Evolutionary conservation across 306 rosid genomes (phyloP), one percentile per base, ranked within the genome.

Genomic region (Betula pendula): DNA sequence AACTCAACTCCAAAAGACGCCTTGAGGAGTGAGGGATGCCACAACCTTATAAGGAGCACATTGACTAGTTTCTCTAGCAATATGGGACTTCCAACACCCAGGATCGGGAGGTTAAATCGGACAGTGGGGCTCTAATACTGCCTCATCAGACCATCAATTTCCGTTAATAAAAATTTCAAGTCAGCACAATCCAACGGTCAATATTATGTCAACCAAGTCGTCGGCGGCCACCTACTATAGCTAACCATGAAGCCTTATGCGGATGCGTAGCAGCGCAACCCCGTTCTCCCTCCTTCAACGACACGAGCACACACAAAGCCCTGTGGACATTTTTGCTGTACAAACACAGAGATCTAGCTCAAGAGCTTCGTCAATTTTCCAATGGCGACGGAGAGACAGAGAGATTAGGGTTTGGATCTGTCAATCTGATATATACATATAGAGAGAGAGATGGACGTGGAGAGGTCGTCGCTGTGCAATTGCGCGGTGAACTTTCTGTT

Each of bases 381-480:
- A 75, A 90, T 87, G 92, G 71, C 80, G 81, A 82, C 19, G 1
- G 50, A 43, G 65, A 80, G 80, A 77, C 50, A 42, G 1, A 55
- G 27, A 35, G 12, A 24, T 75, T 68, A 81, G 84, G 45, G 79
- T 83, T 33, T 83, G 75, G 65, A 80, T 79, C 72, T 72, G 48
- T 50, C 71, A 43, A 73, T 78, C 74, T 62, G 49, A 29, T 13
- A 17, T 45, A 45, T 45, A 9, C 11, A 44, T 45, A 22, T 14
- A 27, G 29, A 3, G 17, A 59, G 72, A 49, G 45, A 87, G 48
- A 92, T 95, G 97, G 87, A 95, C 77, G 97, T 92, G 51, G 96
- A 88, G 87, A 88, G 91, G 88, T 92, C 97, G n/a, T 95, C 98
- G 59, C 84, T 95, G 80, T 92, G 98, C 91, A 95, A 95, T 81